These are phyloP conservation scores for Boletus coccyginus DNA, from an alignment of 768 basidiomycete genomes.

Conservation along the genomic window DNA sequence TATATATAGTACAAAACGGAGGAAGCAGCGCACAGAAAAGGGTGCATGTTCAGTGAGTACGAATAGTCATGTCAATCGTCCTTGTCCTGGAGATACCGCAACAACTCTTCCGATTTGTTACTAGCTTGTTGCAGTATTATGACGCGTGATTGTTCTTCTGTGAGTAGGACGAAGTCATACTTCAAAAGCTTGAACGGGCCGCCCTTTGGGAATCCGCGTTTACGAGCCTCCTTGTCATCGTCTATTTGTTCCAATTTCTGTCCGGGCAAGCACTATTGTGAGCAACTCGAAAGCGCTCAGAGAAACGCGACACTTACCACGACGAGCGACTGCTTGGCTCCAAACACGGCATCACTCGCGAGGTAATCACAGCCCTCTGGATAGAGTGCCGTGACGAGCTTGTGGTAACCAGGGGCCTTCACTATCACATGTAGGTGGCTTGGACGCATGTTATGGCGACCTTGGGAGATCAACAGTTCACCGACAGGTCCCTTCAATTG, in stretches of 20 bases:
- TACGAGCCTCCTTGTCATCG: conserved; percentile 51
- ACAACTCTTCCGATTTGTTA: conserved; percentile 8
- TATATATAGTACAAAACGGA: not conserved
- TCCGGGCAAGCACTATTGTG: not conserved
- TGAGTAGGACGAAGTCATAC: conserved; percentile 45
- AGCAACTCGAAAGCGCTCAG: not conserved
- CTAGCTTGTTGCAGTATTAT: conserved; percentile 22
- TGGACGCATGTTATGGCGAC: conserved; percentile 75
- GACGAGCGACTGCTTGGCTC: conserved; percentile 75
- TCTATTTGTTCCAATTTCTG: conserved; percentile 54
- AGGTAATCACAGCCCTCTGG: conserved; percentile 68
- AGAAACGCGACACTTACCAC: conserved; percentile 47
- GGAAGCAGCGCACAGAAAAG: too few species aligned
- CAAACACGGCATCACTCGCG: conserved; percentile 74
- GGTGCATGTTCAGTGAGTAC: not conserved
- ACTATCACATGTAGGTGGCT: conserved; percentile 78
- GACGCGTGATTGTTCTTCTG: conserved; percentile 40
- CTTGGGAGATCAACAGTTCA: conserved; percentile 49
- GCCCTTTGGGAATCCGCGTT: conserved; percentile 46
- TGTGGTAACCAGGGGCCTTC: conserved; percentile 68
- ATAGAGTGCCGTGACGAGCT: conserved; percentile 71
- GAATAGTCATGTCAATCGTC: not conserved
- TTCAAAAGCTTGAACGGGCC: conserved; percentile 48
- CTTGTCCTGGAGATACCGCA: conserved; percentile 1
- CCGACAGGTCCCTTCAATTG: conserved; percentile 64